Base-by-base conservation (phyloP, 83 land plant species). In the Picea engelmannii region DNA sequence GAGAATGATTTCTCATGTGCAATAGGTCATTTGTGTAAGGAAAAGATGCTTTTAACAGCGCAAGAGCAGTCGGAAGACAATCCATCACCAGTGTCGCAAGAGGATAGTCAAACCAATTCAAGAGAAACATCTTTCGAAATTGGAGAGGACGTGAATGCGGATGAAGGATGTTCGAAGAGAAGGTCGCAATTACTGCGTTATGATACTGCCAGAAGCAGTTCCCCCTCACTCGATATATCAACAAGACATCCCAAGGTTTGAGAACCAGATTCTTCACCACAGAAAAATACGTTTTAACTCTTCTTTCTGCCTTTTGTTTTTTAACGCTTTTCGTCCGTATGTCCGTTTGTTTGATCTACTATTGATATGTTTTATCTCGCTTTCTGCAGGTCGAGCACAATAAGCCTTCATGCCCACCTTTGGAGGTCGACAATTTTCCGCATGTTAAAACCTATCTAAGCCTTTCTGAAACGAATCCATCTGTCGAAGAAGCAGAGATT, bases 401-500 rank as follows among this genome's bases (percentile, higher is more conserved):
- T 47, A 13, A 55, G 4, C 2, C 13, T 55, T 12, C 59, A 55
- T 55, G 3, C 16, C 59, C 15, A 55, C 59, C 59, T 55, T 12
- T 55, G 59, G 59, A 55, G 59, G 59, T 13, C 12, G 15, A 55
- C 59, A 55, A 24, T n/a, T 55, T 55, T 55, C 59, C 59, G 12
- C 15, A 55, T 55, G 12, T 55, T 12, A 55, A 55, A 55, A 55
- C 59, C 15, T 55, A 13, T 12, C 76, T 73, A 11, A 44, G 55
- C 40, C 76, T 73, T 21, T 73, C 76, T 7, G 76, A 73, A 73
- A 16, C 52, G 47, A 44, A 69, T 69, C 40, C 74, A 18, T 38
- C 49, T 17, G 16, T 5, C 0, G 55, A 73, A 2, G 76, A 73
- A n/a, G 55, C 58, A 20, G 52, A 5, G 21, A 2, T 73, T 10